These are phyloP conservation scores for Mucor indicus DNA, from an alignment of 371 early-diverging fungal genomes.

Conservation along the genomic window DNA sequence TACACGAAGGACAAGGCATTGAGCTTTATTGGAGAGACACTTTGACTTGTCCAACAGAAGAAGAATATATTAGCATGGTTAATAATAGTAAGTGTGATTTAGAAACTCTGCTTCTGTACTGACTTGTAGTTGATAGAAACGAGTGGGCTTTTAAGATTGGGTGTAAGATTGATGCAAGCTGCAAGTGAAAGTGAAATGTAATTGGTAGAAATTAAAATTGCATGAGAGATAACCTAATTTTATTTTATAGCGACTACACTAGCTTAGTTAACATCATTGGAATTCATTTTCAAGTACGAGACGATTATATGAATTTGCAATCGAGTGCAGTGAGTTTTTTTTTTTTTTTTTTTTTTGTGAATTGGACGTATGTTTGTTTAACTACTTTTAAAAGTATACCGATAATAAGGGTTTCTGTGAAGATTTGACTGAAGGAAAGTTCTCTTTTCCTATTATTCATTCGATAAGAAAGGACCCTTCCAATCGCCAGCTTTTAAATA, in stretches of 20 bases:
- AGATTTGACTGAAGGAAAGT: conserved; percentile 97
- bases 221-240: not conserved
- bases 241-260: conserved; percentile 61
- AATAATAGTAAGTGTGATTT: conserved; percentile 77
- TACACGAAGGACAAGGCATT: conserved; percentile 95
- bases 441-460: conserved; percentile 93
- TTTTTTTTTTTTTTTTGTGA: too few species aligned
- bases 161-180: conserved; percentile 87
- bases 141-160: conserved; percentile 91
- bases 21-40: conserved; percentile 83
- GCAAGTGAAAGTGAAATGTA: conserved; percentile 54
- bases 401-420: conserved; percentile 96
- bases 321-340: conserved; percentile 61
- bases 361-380: too few species aligned
- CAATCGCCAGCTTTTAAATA: conserved; percentile 72
- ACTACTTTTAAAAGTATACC: conserved; percentile 55
- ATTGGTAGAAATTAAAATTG: conserved; percentile 1
- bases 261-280: conserved; percentile 86
- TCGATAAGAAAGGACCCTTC: conserved; percentile 66
- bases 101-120: not conserved
- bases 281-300: conserved; percentile 92
- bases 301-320: conserved; percentile 93
- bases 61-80: conserved; percentile 88
- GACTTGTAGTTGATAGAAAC: conserved; percentile 66
- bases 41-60: conserved; percentile 76